Base-by-base conservation (phyloP, 495 filamentous ascomycete genomes). In the Neurospora pannonica region DNA sequence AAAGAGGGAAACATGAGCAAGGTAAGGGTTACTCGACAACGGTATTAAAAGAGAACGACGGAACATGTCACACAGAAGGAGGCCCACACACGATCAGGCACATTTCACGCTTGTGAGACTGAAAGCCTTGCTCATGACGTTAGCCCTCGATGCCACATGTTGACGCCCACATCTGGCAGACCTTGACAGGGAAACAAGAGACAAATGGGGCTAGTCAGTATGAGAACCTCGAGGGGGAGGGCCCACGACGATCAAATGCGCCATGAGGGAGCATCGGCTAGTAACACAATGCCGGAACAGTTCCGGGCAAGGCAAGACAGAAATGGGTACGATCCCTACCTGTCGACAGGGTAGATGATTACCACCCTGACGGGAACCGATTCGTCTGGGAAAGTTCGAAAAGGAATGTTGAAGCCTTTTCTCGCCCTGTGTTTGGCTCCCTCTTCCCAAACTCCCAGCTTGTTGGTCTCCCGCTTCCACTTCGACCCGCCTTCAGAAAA, bases 1-100 rank as follows among this genome's bases (percentile, higher is more conserved):
- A 13, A 73, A 62, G 72, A 72, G 70, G 31, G 31, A 70, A 72
- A 73, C 42, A n/a, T 46, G 74, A 75, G 28, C 36, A 38, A 38
- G 54, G 28, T 15, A 67, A 67, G 54, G 28, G 28, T 67, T 34
- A 67, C 28, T 34, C 13, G 70, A 71, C 70, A 71, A 67, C 70
- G 70, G 70, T 42, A 71, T 48, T 71, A 48, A 71, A 48, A 71
- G 70, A 71, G 70, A 71, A 11, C 38, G 31, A 38, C 17, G 2
- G 38, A 31, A 10, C 13, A 46, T 67, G 54, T 67, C 28, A 67
- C 54, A 67, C 54, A 34, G 28, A 34, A 31, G 15, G 54, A 67
- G 54, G 54, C 28, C 54, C 28, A 34, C 54, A 67, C 54, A 4
- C 3, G 54, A 67, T 36, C 54, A 34, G 54, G 54, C 54, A 67